Conservation (phyloP, 148 eudicot genomes). For the Oxyria digyna region DNA sequence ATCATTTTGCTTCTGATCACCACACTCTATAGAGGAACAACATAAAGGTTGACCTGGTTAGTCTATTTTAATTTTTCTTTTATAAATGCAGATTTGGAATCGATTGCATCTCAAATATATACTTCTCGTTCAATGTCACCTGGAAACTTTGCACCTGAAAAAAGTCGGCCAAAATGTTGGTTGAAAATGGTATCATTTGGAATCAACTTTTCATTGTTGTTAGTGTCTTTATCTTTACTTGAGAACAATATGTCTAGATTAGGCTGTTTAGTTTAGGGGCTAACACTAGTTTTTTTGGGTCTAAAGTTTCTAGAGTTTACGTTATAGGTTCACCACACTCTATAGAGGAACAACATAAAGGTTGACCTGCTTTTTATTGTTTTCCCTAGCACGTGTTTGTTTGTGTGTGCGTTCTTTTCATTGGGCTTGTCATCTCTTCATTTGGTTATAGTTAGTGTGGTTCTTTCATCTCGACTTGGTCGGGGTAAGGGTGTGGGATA, state of each 20-base stretch:
- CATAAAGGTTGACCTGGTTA: not conserved
- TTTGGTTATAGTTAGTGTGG: no score
- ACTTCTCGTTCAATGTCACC: constrained; percentile 56
- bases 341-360: no score
- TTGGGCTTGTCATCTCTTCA: no score
- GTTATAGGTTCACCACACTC: no score
- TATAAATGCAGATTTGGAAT: constrained; percentile 46
- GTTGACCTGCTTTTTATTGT: no score
- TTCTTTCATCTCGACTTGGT: no score
- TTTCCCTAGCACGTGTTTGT: no score
- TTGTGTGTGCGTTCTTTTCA: no score
- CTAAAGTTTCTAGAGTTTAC: no score
- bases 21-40: not conserved
- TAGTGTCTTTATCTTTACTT: not conserved
- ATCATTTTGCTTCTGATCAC: not conserved
- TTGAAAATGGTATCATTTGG: constrained; percentile 51
- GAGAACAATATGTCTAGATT: not conserved
- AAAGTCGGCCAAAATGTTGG: constrained; percentile 65
- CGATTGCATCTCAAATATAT: constrained; percentile 41
- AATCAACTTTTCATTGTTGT: not conserved
- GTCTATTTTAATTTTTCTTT: not conserved
- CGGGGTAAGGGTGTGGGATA: no score
- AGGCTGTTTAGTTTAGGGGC: no score
- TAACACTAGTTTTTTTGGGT: no score
- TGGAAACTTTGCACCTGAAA: constrained; percentile 45